Conservation (phyloP, 2,329 filamentous ascomycete genomes). For the Penicillium vulpinum region DNA sequence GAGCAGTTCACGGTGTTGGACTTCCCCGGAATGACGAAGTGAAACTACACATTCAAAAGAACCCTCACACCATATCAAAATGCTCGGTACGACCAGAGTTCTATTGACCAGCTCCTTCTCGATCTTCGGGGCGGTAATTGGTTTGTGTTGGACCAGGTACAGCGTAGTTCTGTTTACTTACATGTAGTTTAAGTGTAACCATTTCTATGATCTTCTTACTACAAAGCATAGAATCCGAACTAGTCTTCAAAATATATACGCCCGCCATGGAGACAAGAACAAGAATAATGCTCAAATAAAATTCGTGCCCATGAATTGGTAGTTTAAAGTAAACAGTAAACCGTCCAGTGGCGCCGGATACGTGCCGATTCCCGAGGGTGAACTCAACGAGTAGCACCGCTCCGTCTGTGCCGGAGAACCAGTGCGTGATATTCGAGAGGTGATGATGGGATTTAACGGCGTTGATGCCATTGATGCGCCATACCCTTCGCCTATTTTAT, state of each 20-base stretch:
- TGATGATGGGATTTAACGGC: not conserved
- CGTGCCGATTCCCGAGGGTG: slow-evolving; percentile 14
- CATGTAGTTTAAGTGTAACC: too few species aligned
- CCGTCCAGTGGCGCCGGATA: not conserved
- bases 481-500: not conserved
- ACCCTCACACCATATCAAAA: too few species aligned
- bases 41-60: not conserved
- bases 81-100: too few species aligned
- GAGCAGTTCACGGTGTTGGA: not conserved
- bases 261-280: not conserved
- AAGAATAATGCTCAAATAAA: not conserved
- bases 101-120: too few species aligned
- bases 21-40: not conserved
- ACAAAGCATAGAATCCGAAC: too few species aligned
- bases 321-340: not conserved
- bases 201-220: too few species aligned
- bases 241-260: too few species aligned
- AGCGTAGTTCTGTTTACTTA: too few species aligned
- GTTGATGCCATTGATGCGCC: not conserved
- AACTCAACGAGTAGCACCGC: slow-evolving; percentile 6
- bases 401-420: not conserved
- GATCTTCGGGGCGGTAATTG: too few species aligned
- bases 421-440: not conserved
- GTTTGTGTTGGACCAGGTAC: too few species aligned
- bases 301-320: not conserved